A percentile compares a stretch with the other conserved stretches of the same genome.
phyloP scores from a whole-genome alignment of 345 rosid species.

The Salix arbutifolia region DNA sequence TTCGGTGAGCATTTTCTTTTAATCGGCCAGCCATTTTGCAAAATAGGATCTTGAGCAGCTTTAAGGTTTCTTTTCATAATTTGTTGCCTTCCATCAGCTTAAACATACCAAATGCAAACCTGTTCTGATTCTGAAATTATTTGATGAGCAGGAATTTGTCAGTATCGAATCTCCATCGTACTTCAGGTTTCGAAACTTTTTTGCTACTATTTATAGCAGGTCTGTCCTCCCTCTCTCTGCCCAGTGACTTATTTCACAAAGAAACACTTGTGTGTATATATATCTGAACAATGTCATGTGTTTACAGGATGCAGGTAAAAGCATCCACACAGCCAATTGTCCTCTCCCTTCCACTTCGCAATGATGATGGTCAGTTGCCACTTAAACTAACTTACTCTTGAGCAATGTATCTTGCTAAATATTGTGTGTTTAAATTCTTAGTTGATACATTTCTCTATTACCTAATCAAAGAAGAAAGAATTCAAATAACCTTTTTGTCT shows the following conservation, averaged over 20 bases:
- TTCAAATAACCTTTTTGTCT: no score
- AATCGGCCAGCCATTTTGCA: no score
- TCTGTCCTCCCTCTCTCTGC: constrained; percentile 13
- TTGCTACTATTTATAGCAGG: constrained; percentile 68
- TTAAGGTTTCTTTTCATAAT: no score
- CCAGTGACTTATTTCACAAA: not conserved
- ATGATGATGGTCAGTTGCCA: constrained; percentile 63
- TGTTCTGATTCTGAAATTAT: constrained; percentile 2
- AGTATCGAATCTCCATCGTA: constrained; percentile 82
- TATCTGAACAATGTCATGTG: not conserved
- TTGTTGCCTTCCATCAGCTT: no score
- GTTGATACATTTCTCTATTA: not conserved
- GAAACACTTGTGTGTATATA: no score
- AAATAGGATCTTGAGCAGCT: no score
- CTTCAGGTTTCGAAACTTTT: constrained; percentile 68
- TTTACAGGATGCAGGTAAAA: constrained; percentile 84
- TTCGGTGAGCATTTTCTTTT: constrained; percentile 42
- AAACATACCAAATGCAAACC: not conserved
- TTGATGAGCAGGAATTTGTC: constrained; percentile 71
- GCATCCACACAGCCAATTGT: constrained; percentile 65
- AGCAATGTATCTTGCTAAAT: no score
- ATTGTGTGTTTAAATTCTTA: not conserved
- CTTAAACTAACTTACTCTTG: not conserved
- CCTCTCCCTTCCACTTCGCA: constrained; percentile 78
- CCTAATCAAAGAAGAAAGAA: no score